phyloP scores from a whole-genome alignment of 2,329 filamentous ascomycete species.

The Blumeria graminis region DNA sequence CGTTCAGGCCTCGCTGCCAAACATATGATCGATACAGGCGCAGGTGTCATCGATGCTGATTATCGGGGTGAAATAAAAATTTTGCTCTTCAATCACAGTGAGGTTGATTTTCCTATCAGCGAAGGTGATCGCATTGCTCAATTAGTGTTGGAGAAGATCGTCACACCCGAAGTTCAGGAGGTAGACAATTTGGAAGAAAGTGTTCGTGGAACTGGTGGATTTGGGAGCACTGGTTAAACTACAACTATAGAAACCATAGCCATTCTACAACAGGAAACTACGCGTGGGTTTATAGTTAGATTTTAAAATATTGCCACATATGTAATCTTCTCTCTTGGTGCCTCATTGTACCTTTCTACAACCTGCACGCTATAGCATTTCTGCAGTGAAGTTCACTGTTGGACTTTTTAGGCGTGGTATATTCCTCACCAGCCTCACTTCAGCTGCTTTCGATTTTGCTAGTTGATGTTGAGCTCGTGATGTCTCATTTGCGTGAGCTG shows the following conservation, averaged over 20 bases:
- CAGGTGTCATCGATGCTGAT: conserved; percentile 92
- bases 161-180: conserved; percentile 76
- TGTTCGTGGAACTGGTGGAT: conserved; percentile 71
- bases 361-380: conserved; percentile 8
- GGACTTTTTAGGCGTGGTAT: conserved; percentile 43
- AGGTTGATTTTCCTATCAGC: conserved; percentile 57
- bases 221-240: conserved; percentile 54
- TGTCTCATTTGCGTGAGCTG: conserved; percentile 18
- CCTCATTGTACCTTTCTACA: too few species aligned
- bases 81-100: conserved; percentile 77
- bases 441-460: conserved; percentile 52
- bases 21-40: conserved; percentile 88
- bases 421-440: conserved; percentile 64
- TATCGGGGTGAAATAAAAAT: conserved; percentile 90
- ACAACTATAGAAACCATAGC: background rate
- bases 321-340: background rate
- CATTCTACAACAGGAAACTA: background rate
- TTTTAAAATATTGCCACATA: background rate
- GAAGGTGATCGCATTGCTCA: conserved; percentile 83
- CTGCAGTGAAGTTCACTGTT: conserved; percentile 34
- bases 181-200: conserved; percentile 76
- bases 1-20: conserved; percentile 81
- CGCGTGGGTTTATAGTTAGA: background rate
- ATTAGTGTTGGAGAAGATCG: conserved; percentile 81
- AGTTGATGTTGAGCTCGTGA: conserved; percentile 2